Base-by-base conservation (phyloP, 352 stramenopile genomes). In the Salisapilia sapeloensis region DNA sequence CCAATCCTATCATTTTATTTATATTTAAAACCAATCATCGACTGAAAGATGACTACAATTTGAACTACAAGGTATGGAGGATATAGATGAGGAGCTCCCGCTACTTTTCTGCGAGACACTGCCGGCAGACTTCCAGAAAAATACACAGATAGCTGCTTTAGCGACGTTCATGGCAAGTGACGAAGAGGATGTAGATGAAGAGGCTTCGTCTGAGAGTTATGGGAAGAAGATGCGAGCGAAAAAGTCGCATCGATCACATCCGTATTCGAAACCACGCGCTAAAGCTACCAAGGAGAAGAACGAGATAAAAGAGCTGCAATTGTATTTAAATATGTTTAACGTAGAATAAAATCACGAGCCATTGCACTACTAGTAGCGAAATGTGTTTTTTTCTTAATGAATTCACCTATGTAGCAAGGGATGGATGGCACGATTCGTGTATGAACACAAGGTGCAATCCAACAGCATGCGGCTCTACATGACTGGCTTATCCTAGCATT, bases 51-150 rank as follows among this genome's bases (percentile, higher is more conserved):
- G n/a, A n/a, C n/a, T n/a, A n/a, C n/a, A n/a, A n/a, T n/a, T n/a
- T n/a, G n/a, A n/a, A n/a, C n/a, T n/a, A n/a, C n/a, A n/a, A n/a
- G n/a, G n/a, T n/a, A n/a, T n/a, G n/a, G n/a, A n/a, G n/a, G n/a
- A n/a, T n/a, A n/a, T n/a, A 1, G 54, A 77, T 24, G 59, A 76
- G 1, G 64, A 82, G 41, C 72, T 78, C 57, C 71, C 71, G 36
- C 60, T 87, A 16, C 57, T 87, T 39, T 83, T 87, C 41, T 74
- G 79, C 65, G 65, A 74, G 30, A 24, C 39, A 6, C 47, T 87
- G 7, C 71, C 71, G n/a, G 44, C 48, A 6, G 53, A 64, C 41
- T 86, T 84, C 44, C 29, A 62, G 46, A 45, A 57, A 22, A 87
- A 57, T 29, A 53, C 59, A 32, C 60, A 87, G 50, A 50, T 87